phyloP scores from a whole-genome alignment of 2,329 filamentous ascomycete species.

The Tolypocladium ophioglossoides region DNA sequence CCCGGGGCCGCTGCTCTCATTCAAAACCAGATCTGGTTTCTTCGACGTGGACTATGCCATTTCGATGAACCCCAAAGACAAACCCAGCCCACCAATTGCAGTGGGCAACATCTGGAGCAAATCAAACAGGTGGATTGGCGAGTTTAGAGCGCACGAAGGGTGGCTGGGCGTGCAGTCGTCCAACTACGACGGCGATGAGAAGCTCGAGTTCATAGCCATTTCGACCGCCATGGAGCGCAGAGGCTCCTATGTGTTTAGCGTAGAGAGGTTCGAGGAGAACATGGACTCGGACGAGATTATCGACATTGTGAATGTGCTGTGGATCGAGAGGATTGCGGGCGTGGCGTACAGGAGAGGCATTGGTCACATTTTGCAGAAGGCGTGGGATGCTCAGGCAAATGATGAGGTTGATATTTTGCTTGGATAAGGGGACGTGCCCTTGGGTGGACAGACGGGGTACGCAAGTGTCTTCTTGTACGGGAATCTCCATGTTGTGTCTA shows the following conservation, averaged over 20 bases:
- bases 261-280: constrained; percentile 28
- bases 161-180: constrained; percentile 35
- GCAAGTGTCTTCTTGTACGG: neutral
- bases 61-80: constrained; percentile 23
- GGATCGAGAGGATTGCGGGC: constrained; percentile 33
- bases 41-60: constrained; percentile 30
- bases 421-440: constrained; percentile 15
- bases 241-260: constrained; percentile 28
- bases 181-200: constrained; percentile 33
- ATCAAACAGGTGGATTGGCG: constrained; percentile 27
- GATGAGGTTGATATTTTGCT: constrained; percentile 31
- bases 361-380: constrained; percentile 29
- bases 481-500: too few species aligned
- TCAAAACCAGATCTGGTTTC: constrained; percentile 26
- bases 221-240: constrained; percentile 29
- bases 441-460: neutral
- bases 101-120: constrained; percentile 30
- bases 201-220: constrained; percentile 32
- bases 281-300: constrained; percentile 30
- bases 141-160: constrained; percentile 31
- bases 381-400: constrained; percentile 28
- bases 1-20: constrained; percentile 28
- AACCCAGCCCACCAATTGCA: constrained; percentile 27
- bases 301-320: constrained; percentile 35
- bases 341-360: constrained; percentile 30